Conservation (phyloP, 495 filamentous ascomycete species). For the Aeminium ludgeri region DNA sequence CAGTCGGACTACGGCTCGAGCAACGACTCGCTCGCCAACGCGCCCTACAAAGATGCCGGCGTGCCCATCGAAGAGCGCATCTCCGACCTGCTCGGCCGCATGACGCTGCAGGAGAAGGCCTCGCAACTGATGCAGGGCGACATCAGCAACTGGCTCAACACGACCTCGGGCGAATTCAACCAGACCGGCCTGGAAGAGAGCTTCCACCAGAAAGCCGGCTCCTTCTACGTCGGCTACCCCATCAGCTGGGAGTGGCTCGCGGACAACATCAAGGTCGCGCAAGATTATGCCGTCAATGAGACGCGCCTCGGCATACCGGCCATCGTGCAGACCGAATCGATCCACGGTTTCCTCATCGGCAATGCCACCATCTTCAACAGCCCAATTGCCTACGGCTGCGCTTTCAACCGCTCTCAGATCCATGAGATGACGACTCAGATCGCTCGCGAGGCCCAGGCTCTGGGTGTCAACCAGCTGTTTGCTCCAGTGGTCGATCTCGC, state of each 20-base stretch:
- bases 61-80: constrained; percentile 45
- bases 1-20: too few species aligned
- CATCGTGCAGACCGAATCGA: constrained; percentile 50
- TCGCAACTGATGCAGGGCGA: constrained; percentile 44
- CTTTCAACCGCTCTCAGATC: constrained; percentile 40
- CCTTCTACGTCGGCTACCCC: constrained; percentile 54
- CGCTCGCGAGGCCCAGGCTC: constrained; percentile 40
- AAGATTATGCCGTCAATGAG: constrained; percentile 47
- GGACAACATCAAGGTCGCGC: constrained; percentile 40
- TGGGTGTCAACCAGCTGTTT: constrained; percentile 54
- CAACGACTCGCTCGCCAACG: background rate
- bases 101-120: constrained; percentile 56
- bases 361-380: constrained; percentile 65
- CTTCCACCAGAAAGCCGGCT: constrained; percentile 43
- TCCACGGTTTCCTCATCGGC: constrained; percentile 50
- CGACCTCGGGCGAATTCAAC: constrained; percentile 41
- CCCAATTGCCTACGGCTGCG: constrained; percentile 50
- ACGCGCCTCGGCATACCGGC: constrained; percentile 46
- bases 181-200: constrained; percentile 44
- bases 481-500: constrained; percentile 50
- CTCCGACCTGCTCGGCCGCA: constrained; percentile 44
- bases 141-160: constrained; percentile 53
- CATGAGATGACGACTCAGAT: constrained; percentile 45
- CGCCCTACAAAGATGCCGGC: constrained; percentile 42
- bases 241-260: constrained; percentile 45